These are phyloP conservation scores for Ilex paraguariensis DNA, from an alignment of 305 asterid genomes.

Conservation along the genomic window DNA sequence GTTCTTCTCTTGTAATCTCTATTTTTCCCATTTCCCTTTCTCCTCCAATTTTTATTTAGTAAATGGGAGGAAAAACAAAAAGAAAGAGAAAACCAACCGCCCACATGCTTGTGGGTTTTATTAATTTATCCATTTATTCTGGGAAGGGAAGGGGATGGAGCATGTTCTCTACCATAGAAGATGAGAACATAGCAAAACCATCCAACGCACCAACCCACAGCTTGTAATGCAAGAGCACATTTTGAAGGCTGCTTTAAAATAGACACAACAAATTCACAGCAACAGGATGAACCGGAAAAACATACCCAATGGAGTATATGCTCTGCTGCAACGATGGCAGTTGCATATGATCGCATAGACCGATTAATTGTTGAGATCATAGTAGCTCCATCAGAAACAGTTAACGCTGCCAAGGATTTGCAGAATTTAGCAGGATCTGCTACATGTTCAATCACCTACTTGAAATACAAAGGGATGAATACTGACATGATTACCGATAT, in stretches of 20 bases:
- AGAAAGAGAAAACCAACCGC: no score
- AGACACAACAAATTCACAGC: neutral
- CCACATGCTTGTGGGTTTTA: no score
- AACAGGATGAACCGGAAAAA: conserved; percentile 13
- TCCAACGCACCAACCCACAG: no score
- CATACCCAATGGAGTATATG: conserved; percentile 80
- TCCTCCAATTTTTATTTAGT: no score
- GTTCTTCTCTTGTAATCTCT: no score
- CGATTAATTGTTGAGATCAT: conserved; percentile 86
- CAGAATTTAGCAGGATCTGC: conserved; percentile 86
- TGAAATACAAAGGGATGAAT: conserved; percentile 13
- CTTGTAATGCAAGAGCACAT: no score
- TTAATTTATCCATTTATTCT: no score
- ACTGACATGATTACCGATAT: conserved; percentile 8
- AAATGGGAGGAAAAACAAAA: no score
- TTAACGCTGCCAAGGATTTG: conserved; percentile 81
- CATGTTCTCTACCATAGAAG: no score
- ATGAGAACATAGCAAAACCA: no score
- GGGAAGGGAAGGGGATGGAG: no score
- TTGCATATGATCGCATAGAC: conserved; percentile 91
- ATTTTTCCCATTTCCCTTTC: no score
- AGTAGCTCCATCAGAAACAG: conserved; percentile 63
- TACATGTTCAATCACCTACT: conserved; percentile 94
- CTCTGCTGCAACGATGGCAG: conserved; percentile 76
- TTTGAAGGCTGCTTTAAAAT: neutral